Percentiles rank a stretch among this genome's conserved stretches.
These are phyloP conservation scores for Stellera chamaejasme DNA, from an alignment of 345 rosid species.

Conservation along the genomic window DNA sequence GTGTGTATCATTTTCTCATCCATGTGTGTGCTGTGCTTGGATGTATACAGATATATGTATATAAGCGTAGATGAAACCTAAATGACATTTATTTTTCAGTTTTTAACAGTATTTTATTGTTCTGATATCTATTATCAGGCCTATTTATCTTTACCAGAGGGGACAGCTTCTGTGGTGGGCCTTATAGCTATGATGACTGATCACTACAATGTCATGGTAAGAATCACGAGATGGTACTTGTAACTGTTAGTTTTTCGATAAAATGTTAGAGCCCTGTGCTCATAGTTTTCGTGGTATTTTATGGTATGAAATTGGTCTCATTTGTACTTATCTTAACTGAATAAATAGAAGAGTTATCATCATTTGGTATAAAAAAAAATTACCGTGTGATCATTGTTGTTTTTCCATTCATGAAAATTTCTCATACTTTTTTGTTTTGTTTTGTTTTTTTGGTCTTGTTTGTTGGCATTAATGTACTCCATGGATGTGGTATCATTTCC, in stretches of 20 bases:
- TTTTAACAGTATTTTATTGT: background rate
- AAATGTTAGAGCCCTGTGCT: background rate
- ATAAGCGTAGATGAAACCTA: background rate
- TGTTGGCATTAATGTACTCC: background rate
- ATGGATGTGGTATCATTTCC: background rate
- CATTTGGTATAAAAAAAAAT: background rate
- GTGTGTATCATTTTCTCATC: background rate
- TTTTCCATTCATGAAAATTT: no score
- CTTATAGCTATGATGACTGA: conserved; percentile 98
- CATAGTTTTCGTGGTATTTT: no score
- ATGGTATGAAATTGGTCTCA: no score
- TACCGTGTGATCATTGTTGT: no score
- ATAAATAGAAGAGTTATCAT: background rate
- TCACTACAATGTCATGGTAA: conserved; percentile 84
- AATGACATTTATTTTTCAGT: background rate
- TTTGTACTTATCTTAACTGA: no score
- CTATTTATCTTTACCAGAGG: conserved; percentile 91
- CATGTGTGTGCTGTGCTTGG: background rate
- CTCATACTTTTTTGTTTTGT: background rate
- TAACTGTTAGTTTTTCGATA: no score
- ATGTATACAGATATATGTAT: no score
- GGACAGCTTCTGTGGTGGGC: conserved; percentile 90
- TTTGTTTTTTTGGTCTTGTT: background rate
- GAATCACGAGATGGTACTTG: conserved; percentile 8
- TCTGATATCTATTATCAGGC: conserved; percentile 44